phyloP scores from a whole-genome alignment of 208 protist species.

The Trypanosoma lewisi region DNA sequence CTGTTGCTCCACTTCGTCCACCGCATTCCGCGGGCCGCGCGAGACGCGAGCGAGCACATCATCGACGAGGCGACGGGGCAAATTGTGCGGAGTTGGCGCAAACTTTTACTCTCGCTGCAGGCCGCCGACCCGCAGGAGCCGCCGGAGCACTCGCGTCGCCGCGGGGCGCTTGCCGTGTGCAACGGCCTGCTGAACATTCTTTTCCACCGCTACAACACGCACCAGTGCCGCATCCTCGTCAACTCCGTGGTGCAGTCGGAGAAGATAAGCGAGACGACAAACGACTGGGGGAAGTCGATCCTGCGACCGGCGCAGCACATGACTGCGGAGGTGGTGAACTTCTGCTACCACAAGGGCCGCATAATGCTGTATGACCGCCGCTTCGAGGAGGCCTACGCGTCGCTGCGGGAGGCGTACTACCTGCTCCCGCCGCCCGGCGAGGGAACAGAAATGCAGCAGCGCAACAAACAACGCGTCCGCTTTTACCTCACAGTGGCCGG shows the following conservation, averaged over 20 bases:
- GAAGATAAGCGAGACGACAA: constrained; percentile 28
- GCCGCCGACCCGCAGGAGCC: constrained; percentile 49
- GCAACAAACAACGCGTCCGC: constrained; percentile 78
- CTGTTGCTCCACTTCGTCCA: constrained; percentile 80
- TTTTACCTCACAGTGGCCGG: constrained; percentile 77
- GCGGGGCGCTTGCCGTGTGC: constrained; percentile 70
- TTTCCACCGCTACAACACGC: constrained; percentile 78
- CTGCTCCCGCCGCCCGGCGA: constrained; percentile 59
- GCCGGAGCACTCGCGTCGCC: constrained; percentile 75
- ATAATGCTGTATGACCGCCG: constrained; percentile 70
- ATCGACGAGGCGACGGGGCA: constrained; percentile 68
- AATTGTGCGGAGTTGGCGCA: constrained; percentile 78
- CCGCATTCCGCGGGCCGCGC: constrained; percentile 64
- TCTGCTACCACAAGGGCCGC: constrained; percentile 76
- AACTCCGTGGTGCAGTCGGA: constrained; percentile 65
- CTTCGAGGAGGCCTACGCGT: constrained; percentile 44
- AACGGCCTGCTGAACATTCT: constrained; percentile 80
- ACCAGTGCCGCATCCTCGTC: constrained; percentile 72
- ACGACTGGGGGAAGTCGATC: constrained; percentile 54
- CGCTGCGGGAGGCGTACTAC: constrained; percentile 56
- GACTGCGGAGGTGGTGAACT: constrained; percentile 76
- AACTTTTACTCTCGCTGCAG: constrained; percentile 73
- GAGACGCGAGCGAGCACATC: constrained; percentile 49
- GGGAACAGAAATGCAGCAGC: constrained; percentile 52
- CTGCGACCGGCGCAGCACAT: constrained; percentile 76